A percentile compares a stretch with the other conserved stretches of the same genome.
These are phyloP conservation scores for Thymus quinquecostatus DNA, from an alignment of 257 asterid species.

Conservation along the genomic window DNA sequence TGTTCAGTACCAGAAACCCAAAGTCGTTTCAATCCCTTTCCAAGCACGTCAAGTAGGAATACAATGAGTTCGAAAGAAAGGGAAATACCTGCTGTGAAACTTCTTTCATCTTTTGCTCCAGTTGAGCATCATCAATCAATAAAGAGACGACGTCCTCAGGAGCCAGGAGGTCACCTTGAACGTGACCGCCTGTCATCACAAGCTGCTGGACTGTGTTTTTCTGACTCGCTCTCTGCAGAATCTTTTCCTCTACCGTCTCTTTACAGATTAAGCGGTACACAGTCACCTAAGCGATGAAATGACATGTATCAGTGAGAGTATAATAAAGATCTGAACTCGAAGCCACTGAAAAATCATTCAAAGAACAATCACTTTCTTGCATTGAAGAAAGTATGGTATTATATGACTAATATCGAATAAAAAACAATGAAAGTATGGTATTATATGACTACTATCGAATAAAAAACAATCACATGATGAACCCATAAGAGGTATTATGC, in stretches of 20 bases:
- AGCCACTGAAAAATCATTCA: background rate
- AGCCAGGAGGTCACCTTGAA: constrained; percentile 96
- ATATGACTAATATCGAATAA: background rate
- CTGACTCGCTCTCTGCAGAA: constrained; percentile 94
- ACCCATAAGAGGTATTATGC: background rate
- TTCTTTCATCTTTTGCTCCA: constrained; percentile 91
- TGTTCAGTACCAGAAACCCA: constrained; percentile 34
- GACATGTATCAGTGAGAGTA: constrained; percentile 9
- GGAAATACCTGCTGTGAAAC: constrained; percentile 82
- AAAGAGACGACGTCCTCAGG: constrained; percentile 96
- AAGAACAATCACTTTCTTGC: background rate
- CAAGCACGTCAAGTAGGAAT: background rate
- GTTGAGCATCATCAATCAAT: constrained; percentile 84
- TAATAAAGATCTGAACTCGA: background rate
- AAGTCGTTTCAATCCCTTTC: background rate
- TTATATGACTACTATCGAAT: background rate
- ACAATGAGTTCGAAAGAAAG: background rate
- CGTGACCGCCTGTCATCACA: constrained; percentile 99
- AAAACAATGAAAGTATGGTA: background rate
- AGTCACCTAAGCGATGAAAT: constrained; percentile 59
- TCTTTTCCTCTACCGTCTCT: constrained; percentile 95
- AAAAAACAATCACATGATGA: background rate
- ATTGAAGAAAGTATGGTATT: background rate
- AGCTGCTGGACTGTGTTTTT: constrained; percentile 96
- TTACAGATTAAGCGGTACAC: constrained; percentile 92